Base-by-base conservation (phyloP, 192 early-diverging fungal species). In the Coemansia sp. region DNA sequence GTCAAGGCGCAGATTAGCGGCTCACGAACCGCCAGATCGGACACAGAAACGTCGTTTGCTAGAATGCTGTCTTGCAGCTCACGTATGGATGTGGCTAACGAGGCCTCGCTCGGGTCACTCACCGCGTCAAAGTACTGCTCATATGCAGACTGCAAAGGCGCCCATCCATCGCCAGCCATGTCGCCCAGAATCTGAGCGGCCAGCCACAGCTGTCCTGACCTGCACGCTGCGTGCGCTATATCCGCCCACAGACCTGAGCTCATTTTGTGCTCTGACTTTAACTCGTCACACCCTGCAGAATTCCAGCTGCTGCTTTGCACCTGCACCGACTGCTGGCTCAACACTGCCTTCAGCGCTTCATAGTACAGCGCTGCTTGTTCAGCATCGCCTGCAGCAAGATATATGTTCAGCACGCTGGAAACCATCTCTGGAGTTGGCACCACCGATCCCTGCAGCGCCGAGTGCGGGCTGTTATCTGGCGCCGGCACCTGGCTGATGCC, bases 401-500 rank as follows among this genome's bases (percentile, higher is more conserved):
- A 50, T 2, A 57, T 50, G n/a, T 24, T 19, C 55, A 80, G 61
- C 52, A 74, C 25, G 19, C 43, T 62, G 3, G 52, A 45, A 2
- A 80, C 49, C 45, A 71, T 75, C 10, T 50, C 25, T 2, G 65
- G 58, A 35, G 72, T 62, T 19, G 77, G 72, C 11, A 73, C 61
- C 22, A 62, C 72, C 1, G 72, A 75, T 21, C 77, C 72, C 17
- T 65, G 72, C 15, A 75, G 58, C 37, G 77, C 72, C 0, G 72
- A 41, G 4, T 11, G 43, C 5, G 49, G 9, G 17, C 72, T 45
- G 10, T 56, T 32, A 43, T 75, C 77, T 1, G 77, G 77, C 6
- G 77, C 54, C 8, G 72, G 59, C 8, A 80, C 58, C 45, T 80
- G 72, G 21, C 50, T 39, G 15, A 80, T 74, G 3, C 77, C 77